phyloP scores from a whole-genome alignment of 495 filamentous ascomycete genomes.

The Aspergillus carlsbadensis region DNA sequence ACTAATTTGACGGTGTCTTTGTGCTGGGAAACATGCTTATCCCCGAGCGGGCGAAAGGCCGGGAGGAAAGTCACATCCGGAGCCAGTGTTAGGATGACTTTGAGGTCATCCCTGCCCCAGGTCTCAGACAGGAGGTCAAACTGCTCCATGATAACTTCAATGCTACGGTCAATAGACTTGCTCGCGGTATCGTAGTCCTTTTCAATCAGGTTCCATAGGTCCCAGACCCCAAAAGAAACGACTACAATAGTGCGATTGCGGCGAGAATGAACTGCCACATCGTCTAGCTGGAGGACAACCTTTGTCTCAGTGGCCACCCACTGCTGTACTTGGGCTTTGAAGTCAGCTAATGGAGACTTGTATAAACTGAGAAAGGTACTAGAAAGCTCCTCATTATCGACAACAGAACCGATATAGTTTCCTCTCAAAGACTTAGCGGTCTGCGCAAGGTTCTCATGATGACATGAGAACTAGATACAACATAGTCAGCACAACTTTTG shows the following conservation, averaged over 20 bases:
- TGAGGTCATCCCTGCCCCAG: constrained; percentile 40
- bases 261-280: constrained; percentile 22
- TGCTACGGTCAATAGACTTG: constrained; percentile 39
- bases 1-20: constrained; percentile 43
- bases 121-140: constrained; percentile 35
- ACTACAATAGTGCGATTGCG: constrained; percentile 39
- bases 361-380: constrained; percentile 25
- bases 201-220: constrained; percentile 47
- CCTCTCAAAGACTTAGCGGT: constrained; percentile 31
- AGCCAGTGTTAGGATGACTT: constrained; percentile 48
- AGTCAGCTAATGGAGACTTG: constrained; percentile 36
- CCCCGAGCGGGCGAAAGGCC: constrained; percentile 33
- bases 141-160: constrained; percentile 46
- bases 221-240: constrained; percentile 51
- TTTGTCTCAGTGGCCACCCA: constrained; percentile 38
- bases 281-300: constrained; percentile 20
- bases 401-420: constrained; percentile 38
- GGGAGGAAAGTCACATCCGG: constrained; percentile 54
- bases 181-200: constrained; percentile 33
- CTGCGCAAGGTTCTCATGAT: constrained; percentile 47
- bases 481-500: constrained; percentile 1
- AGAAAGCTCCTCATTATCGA: constrained; percentile 37
- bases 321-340: constrained; percentile 41
- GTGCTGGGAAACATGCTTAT: constrained; percentile 29
- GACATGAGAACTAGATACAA: constrained; percentile 36